phyloP scores from a whole-genome alignment of 495 filamentous ascomycete species.

The Articulospora tetracladia region DNA sequence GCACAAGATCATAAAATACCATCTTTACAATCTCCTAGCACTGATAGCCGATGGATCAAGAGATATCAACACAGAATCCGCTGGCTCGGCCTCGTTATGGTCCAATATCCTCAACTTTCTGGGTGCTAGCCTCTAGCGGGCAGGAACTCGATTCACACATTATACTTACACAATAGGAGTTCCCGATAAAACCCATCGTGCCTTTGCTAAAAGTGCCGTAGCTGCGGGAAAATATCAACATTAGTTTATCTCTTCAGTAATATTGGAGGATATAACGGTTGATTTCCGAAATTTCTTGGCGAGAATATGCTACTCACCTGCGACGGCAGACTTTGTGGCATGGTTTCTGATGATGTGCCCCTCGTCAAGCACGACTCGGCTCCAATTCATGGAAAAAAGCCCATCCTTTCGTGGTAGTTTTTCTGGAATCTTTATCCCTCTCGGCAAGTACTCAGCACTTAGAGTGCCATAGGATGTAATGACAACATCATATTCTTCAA shows the following conservation, averaged over 20 bases:
- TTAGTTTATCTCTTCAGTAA: too few relatives aligned
- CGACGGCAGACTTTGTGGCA: constrained; percentile 63
- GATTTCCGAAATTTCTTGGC: too few relatives aligned
- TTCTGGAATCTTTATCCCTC: constrained; percentile 2
- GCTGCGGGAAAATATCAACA: too few relatives aligned
- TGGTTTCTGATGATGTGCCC: constrained; percentile 83
- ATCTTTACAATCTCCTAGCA: neutral
- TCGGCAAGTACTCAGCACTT: constrained; percentile 33
- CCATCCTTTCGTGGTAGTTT: constrained; percentile 28
- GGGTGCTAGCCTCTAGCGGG: too few relatives aligned
- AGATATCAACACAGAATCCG: too few relatives aligned
- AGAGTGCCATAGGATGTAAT: constrained; percentile 78
- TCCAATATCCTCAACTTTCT: too few relatives aligned
- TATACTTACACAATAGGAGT: constrained; percentile 58
- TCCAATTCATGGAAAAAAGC: constrained; percentile 69
- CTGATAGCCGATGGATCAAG: too few relatives aligned
- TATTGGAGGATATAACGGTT: too few relatives aligned
- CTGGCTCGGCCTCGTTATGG: too few relatives aligned
- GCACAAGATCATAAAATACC: neutral
- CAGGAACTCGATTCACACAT: too few relatives aligned
- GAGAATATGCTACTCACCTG: too few relatives aligned
- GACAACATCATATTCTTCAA: constrained; percentile 66
- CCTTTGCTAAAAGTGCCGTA: constrained; percentile 60
- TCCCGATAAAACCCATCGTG: constrained; percentile 80
- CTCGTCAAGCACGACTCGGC: constrained; percentile 83